A percentile compares a stretch with the other conserved stretches of the same genome.
Conservation (phyloP, 2,329 filamentous ascomycete genomes). For the Claviceps arundinis region DNA sequence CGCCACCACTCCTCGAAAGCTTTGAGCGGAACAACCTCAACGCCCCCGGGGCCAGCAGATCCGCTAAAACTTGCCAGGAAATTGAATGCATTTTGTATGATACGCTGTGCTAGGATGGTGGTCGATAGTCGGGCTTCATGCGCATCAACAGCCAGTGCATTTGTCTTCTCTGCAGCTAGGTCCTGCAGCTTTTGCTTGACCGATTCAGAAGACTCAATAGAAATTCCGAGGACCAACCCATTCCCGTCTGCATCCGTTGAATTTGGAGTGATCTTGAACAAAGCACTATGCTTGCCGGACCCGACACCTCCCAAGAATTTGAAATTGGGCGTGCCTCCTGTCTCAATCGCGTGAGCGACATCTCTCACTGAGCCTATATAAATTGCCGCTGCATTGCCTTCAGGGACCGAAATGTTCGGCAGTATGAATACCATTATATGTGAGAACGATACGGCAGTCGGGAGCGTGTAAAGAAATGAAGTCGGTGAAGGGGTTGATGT, state of each 20-base stretch:
- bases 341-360: slow-evolving; percentile 24
- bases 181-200: slow-evolving; percentile 57
- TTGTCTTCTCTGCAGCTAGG: slow-evolving; percentile 26
- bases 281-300: slow-evolving; percentile 78
- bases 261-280: slow-evolving; percentile 58
- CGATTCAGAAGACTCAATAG: slow-evolving; percentile 61
- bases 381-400: slow-evolving; percentile 71
- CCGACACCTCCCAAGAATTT: slow-evolving; percentile 81
- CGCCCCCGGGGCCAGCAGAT: slow-evolving; percentile 43
- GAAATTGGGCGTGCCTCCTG: slow-evolving; percentile 45
- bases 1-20: slow-evolving; percentile 96
- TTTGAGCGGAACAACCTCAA: slow-evolving; percentile 85
- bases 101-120: slow-evolving; percentile 72
- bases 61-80: slow-evolving; percentile 81
- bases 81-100: slow-evolving; percentile 96
- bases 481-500: slow-evolving; percentile 38
- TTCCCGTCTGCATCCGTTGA: slow-evolving; percentile 14
- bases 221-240: slow-evolving; percentile 66
- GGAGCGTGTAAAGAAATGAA: slow-evolving; percentile 42
- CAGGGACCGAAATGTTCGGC: slow-evolving; percentile 60
- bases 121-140: slow-evolving; percentile 41
- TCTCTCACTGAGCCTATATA: slow-evolving; percentile 54
- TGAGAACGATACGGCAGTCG: slow-evolving; percentile 44
- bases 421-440: slow-evolving; percentile 85
- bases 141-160: not conserved